Conservation (phyloP, 1,284 basidiomycete genomes). For the Rhizopogon parksii region DNA sequence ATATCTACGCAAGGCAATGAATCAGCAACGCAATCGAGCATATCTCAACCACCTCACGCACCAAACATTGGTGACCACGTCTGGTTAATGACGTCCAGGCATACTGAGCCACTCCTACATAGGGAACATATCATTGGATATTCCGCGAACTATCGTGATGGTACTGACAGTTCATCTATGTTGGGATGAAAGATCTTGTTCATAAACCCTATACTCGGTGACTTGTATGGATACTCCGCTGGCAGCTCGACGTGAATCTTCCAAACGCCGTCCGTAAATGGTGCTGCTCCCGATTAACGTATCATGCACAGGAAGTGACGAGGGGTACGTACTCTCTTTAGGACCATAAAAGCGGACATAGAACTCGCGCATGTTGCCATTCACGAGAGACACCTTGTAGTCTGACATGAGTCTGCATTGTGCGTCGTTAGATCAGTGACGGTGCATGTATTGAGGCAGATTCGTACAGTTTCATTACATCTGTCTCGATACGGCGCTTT, state of each 20-base stretch:
- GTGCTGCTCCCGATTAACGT: slow-evolving; percentile 50
- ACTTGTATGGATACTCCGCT: slow-evolving; percentile 98
- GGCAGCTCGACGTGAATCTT: slow-evolving; percentile 99
- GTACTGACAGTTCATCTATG: slow-evolving; percentile 85
- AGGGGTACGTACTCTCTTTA: slow-evolving; percentile 71
- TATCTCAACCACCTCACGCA: slow-evolving; percentile 29
- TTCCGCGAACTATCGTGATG: neutral
- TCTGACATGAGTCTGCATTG: slow-evolving; percentile 86
- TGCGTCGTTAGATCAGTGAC: slow-evolving; percentile 10
- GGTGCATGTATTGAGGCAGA: slow-evolving; percentile 2
- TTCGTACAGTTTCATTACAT: slow-evolving; percentile 97
- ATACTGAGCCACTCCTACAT: slow-evolving; percentile 85
- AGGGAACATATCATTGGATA: slow-evolving; percentile 5
- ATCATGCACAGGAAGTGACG: slow-evolving; percentile 7
- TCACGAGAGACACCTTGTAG: slow-evolving; percentile 94
- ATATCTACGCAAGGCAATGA: slow-evolving; percentile 58
- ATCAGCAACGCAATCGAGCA: slow-evolving; percentile 5
- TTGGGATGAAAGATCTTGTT: slow-evolving; percentile 99
- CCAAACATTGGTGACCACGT: slow-evolving; percentile 99
- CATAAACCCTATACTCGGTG: slow-evolving; percentile 98
- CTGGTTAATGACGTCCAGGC: slow-evolving; percentile 95
- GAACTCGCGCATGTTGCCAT: slow-evolving; percentile 99
- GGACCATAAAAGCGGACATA: slow-evolving; percentile 95
- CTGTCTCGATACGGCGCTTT: slow-evolving; percentile 95
- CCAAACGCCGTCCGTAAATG: slow-evolving; percentile 95